Evolutionary conservation across 768 basidiomycete genomes (phyloP), one percentile per base, ranked within the genome.

Genomic region (Pulveroboletus sp.): DNA sequence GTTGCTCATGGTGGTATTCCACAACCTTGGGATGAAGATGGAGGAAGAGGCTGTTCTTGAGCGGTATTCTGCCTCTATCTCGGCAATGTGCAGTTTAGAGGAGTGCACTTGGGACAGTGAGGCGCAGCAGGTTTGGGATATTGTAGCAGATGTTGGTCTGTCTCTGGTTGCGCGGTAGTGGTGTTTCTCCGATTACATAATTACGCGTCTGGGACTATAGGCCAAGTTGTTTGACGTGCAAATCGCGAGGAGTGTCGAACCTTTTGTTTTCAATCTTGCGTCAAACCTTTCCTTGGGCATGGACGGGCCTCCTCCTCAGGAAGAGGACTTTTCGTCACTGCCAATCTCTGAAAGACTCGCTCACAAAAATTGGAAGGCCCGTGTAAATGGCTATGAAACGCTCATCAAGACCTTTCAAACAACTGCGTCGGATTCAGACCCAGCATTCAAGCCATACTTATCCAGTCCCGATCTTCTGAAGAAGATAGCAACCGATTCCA

Each of bases 361-460:
- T 6, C 92, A 97, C 76, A 98, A 97, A 79, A 95, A 95, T 67
- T 99, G 96, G 96, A 98, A 98, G 71, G 96, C 96, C 50, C 85
- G 96, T 58, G 82, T 95, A 61, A 92, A 83, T 67, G 96, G 82
- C 54, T 99, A 98, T 69, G 89, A 91, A 64, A 71, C 86, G 18
- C 81, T 98, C 56, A 81, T 86, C 73, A 86, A 88, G 70, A 84
- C 80, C 50, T 96, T 96, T 68, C 83, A 85, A 63, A 86, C 82
- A 39, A 93, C 93, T 43, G 86, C 86, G 59, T 93, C 92, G 42
- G 95, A 98, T 66, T 81, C 82, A 57, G 95, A 97, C 76, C 91
- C 93, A 42, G 89, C 88, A 26, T 98, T 99, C 76, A 85, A 82
- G 60, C 89, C 91, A 11, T 98, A 93, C 69, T 64, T 89, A 52